Conservation (phyloP, 495 filamentous ascomycete species). For the Letharia columbiana region DNA sequence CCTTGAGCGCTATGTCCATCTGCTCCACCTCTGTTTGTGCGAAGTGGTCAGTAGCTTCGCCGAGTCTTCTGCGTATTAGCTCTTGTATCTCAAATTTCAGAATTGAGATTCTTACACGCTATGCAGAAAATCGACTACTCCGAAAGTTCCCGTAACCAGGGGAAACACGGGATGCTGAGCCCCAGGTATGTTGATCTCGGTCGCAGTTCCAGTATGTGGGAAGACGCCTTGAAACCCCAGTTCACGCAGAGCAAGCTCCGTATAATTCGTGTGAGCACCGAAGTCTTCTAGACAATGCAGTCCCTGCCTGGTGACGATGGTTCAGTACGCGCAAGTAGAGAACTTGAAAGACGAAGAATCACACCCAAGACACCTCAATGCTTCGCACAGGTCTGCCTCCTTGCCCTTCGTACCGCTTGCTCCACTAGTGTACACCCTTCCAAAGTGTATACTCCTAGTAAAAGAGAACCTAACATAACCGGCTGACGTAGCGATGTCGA, state of each 20-base stretch:
- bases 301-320: constrained; percentile 44
- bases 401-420: constrained; percentile 51
- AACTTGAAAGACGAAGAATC: not conserved
- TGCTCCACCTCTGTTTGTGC: constrained; percentile 92
- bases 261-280: constrained; percentile 90
- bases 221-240: constrained; percentile 77
- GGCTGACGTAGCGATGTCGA: constrained; percentile 78
- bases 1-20: constrained; percentile 64
- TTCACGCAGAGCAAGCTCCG: constrained; percentile 78
- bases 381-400: constrained; percentile 84
- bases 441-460: constrained; percentile 77
- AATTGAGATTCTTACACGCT: constrained; percentile 45
- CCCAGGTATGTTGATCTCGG: constrained; percentile 64
- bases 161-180: constrained; percentile 60
- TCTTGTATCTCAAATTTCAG: constrained; percentile 29
- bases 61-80: constrained; percentile 27
- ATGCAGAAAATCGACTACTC: constrained; percentile 92
- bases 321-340: not conserved
- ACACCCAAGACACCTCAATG: constrained; percentile 68
- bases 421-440: constrained; percentile 74
- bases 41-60: constrained; percentile 92
- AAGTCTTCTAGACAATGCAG: constrained; percentile 95
- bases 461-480: constrained; percentile 86
- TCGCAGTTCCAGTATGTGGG: constrained; percentile 67
- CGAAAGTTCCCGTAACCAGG: constrained; percentile 83